These are phyloP conservation scores for Xylaria scruposa DNA, from an alignment of 495 filamentous ascomycete species.

Conservation along the genomic window DNA sequence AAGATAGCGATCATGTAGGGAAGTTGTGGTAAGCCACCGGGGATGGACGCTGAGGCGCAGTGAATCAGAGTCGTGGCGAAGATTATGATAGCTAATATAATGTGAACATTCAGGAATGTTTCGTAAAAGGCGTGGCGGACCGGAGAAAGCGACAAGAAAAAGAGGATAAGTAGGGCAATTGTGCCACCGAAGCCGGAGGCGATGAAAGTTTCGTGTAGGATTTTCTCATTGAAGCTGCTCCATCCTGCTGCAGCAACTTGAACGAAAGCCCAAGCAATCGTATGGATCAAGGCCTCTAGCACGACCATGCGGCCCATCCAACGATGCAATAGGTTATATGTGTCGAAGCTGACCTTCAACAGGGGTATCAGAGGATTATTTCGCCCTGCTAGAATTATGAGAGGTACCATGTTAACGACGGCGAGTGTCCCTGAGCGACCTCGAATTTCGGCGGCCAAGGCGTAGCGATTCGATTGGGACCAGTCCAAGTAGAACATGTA, in stretches of 20 bases:
- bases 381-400: conserved; percentile 79
- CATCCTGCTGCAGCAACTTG: conserved; percentile 72
- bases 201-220: conserved; percentile 63
- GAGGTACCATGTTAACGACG: conserved; percentile 79
- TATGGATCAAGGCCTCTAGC: conserved; percentile 73
- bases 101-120: conserved; percentile 85
- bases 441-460: conserved; percentile 66
- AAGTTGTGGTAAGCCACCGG: conserved; percentile 65
- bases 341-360: conserved; percentile 83
- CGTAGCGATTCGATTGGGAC: conserved; percentile 53
- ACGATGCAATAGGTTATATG: conserved; percentile 85
- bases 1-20: conserved; percentile 72
- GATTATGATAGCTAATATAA: conserved; percentile 66
- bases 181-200: conserved; percentile 58
- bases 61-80: conserved; percentile 76
- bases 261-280: conserved; percentile 72
- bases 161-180: conserved; percentile 62
- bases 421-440: conserved; percentile 80
- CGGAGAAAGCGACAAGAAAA: conserved; percentile 71
- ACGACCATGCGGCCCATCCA: conserved; percentile 86
- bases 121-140: conserved; percentile 96
- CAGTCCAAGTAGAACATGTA: conserved; percentile 72
- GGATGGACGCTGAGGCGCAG: conserved; percentile 50
- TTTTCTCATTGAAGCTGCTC: conserved; percentile 56
- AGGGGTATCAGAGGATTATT: conserved; percentile 82